A percentile compares a stretch with the other conserved stretches of the same genome.
Evolutionary conservation across 305 asterid genomes (phyloP).

Genomic region (Fraxinus latifolia): DNA sequence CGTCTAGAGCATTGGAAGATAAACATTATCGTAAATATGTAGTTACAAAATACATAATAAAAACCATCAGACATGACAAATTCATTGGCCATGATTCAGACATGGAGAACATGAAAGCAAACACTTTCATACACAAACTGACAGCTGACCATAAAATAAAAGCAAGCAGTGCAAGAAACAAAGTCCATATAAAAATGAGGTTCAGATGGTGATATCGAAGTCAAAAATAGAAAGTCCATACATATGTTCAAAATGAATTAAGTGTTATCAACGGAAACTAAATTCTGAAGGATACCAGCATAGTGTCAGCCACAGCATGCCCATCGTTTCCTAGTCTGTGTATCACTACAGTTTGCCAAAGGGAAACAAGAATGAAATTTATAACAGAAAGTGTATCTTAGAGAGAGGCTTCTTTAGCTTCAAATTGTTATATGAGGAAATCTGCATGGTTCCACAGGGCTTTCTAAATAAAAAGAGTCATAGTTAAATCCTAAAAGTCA

Average conservation of each 20-base stretch:
- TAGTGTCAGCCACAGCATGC: neutral
- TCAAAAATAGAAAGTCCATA: neutral
- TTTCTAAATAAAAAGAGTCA: neutral
- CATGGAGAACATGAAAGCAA: neutral
- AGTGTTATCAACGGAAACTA: neutral
- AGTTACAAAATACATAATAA: constrained; percentile 14
- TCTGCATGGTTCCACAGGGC: neutral
- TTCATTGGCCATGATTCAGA: neutral
- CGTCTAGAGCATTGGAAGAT: constrained; percentile 8
- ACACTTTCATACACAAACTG: neutral
- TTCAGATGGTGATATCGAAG: neutral
- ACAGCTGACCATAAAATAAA: neutral
- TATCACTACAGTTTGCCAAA: neutral
- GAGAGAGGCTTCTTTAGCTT: neutral
- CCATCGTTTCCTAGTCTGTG: neutral
- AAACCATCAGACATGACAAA: neutral
- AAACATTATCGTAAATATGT: constrained; percentile 1
- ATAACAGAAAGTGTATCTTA: neutral
- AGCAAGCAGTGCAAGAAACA: neutral
- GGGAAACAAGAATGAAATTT: neutral
- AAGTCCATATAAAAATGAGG: neutral
- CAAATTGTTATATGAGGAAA: neutral
- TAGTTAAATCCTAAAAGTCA: neutral
- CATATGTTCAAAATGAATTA: neutral
- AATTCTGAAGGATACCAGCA: neutral